These are phyloP conservation scores for Rhodofomes roseus DNA, from an alignment of 1,284 basidiomycete genomes.

Conservation along the genomic window DNA sequence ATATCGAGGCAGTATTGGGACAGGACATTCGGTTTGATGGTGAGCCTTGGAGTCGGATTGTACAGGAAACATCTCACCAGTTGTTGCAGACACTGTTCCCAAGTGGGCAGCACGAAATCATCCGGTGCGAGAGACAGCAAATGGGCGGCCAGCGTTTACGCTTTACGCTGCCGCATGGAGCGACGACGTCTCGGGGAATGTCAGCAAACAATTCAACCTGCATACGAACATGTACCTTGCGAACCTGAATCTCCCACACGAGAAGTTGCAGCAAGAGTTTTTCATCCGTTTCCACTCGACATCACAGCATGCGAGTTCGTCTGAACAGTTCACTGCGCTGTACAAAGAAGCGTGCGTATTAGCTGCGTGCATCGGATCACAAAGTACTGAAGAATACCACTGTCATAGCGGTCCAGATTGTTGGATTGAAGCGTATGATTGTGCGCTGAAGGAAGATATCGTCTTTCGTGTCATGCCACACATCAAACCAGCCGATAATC, in stretches of 20 bases:
- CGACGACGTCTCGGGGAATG: conserved; percentile 26
- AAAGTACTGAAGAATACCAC: not conserved
- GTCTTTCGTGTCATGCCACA: conserved; percentile 23
- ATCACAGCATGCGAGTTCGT: conserved; percentile 27
- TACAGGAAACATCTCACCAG: not conserved
- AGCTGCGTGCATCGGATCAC: not conserved
- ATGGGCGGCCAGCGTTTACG: not conserved
- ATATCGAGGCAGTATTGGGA: not conserved
- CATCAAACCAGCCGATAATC: conserved; percentile 32
- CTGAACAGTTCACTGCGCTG: conserved; percentile 27
- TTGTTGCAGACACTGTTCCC: not conserved
- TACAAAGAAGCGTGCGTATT: not conserved
- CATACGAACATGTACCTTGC: conserved; percentile 19
- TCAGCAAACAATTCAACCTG: conserved; percentile 20
- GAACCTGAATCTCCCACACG: conserved; percentile 13
- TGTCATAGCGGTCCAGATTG: not conserved
- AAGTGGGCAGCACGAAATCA: not conserved
- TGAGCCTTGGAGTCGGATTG: not conserved
- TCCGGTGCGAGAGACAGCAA: conserved; percentile 1
- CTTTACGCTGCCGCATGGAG: conserved; percentile 8
- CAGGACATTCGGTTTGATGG: not conserved
- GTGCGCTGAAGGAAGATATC: conserved; percentile 20
- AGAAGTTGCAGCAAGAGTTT: conserved; percentile 17
- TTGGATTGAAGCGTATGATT: conserved; percentile 21
- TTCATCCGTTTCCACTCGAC: conserved; percentile 20